Evolutionary conservation across 371 early-diverging fungal genomes (phyloP), one percentile per base, ranked within the genome.

Genomic region (Dichotomocladium elegans): DNA sequence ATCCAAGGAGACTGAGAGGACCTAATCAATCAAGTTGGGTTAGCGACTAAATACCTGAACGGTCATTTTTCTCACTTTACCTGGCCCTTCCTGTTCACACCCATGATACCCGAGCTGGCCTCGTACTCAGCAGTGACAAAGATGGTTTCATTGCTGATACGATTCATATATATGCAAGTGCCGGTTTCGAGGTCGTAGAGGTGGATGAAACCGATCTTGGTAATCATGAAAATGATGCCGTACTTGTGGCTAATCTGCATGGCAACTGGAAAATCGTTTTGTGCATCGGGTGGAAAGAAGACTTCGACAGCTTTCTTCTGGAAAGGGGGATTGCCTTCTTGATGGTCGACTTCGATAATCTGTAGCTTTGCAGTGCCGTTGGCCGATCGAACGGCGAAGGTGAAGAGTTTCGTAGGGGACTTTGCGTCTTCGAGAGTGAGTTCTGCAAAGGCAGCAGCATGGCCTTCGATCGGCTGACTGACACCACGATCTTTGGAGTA

Each of bases 31-130:
- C n/a, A 9, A 1, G 5, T 1, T 17, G n/a, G 17, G 21, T 37
- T 14, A 37, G 37, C 8, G 21, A 17, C 37, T 9, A 37, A 7
- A 33, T 33, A 8, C 37, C 37, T 5, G 5, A n/a, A 0, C 15
- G 5, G n/a, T 2, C 21, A 7, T 1, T 37, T 7, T n/a, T 21
- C n/a, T 15, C 10, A 6, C 22, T 57, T 55, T 72, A 86, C 89
- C 79, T 96, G 97, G 30, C 98, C 98, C 72, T 92, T 95, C 61
- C 95, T 86, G 74, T 98, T 98, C 49, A 98, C 92, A 44, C 89
- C 92, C 61, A 98, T 89, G 40, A 98, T 82, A 51, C 98, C 98
- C 49, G 88, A 81, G 3, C 88, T 82, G 19, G 79, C 77, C 37
- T 90, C 86, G 58, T 92, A 84, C 61, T 94, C 95, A 17, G 96